A percentile compares a stretch with the other conserved stretches of the same genome.
Evolutionary conservation across 768 basidiomycete genomes (phyloP).

Genomic region (Lactarius vividus): DNA sequence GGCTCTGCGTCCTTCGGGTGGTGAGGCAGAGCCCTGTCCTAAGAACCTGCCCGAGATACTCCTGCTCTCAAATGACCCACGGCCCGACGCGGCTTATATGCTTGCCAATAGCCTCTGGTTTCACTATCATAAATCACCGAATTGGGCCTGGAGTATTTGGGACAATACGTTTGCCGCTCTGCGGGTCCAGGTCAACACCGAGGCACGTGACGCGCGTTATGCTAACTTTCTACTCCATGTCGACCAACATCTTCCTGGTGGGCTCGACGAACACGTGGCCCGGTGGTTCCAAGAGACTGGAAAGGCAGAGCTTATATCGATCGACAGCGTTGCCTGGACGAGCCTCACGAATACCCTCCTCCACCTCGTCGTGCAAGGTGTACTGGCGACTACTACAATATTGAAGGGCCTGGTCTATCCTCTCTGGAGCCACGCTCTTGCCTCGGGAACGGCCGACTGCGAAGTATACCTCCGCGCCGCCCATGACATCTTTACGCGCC

Average conservation of each 20-base stretch:
- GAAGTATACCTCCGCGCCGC: constrained; percentile 58
- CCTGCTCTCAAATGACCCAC: constrained; percentile 56
- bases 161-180: constrained; percentile 76
- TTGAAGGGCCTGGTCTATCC: constrained; percentile 76
- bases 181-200: constrained; percentile 53
- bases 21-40: constrained; percentile 38
- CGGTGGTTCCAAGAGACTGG: constrained; percentile 73
- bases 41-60: constrained; percentile 59
- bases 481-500: constrained; percentile 56
- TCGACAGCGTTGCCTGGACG: constrained; percentile 65
- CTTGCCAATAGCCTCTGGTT: constrained; percentile 81
- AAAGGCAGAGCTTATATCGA: constrained; percentile 56
- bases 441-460: constrained; percentile 38
- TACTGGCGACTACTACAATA: constrained; percentile 69
- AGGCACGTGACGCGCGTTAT: constrained; percentile 61
- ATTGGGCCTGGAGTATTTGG: constrained; percentile 85
- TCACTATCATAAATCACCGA: constrained; percentile 66
- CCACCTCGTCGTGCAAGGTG: constrained; percentile 62
- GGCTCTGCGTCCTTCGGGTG: constrained; percentile 43
- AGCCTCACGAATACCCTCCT: constrained; percentile 60
- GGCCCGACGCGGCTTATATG: constrained; percentile 59
- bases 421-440: constrained; percentile 63
- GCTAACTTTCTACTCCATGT: constrained; percentile 69
- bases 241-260: constrained; percentile 71
- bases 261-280: constrained; percentile 67